phyloP scores from a whole-genome alignment of 768 basidiomycete species.

The Phylloporus rhodoxanthus region DNA sequence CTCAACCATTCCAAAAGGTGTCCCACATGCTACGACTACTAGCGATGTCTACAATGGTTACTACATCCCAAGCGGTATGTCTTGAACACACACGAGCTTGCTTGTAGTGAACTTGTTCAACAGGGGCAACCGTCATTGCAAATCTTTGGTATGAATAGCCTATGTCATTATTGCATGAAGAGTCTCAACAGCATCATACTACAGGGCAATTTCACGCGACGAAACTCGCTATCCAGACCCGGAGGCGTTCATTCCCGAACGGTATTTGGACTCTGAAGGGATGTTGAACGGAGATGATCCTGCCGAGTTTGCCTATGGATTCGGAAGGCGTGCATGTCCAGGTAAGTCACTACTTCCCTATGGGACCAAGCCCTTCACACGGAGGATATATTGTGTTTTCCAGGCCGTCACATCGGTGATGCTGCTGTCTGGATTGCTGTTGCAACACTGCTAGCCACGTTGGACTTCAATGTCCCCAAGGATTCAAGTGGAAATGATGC shows the following conservation, averaged over 20 bases:
- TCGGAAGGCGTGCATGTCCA: conserved; percentile 6
- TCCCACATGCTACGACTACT: too few species aligned
- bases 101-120: background rate
- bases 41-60: conserved; percentile 33
- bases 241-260: conserved; percentile 11
- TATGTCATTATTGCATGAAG: background rate
- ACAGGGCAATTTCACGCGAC: conserved; percentile 6
- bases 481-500: background rate
- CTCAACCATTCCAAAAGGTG: background rate
- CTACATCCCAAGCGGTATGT: conserved; percentile 44
- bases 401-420: background rate
- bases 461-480: background rate
- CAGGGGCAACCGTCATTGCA: conserved; percentile 3
- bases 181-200: background rate
- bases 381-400: too few species aligned
- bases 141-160: conserved; percentile 6
- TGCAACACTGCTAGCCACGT: background rate
- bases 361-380: too few species aligned
- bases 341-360: background rate
- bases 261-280: conserved; percentile 4
- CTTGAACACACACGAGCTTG: background rate
- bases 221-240: conserved; percentile 6
- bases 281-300: conserved; percentile 2
- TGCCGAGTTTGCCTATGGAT: background rate
- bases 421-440: background rate